Conservation (phyloP, 1,284 basidiomycete species). For the Agroathelia rolfsii region DNA sequence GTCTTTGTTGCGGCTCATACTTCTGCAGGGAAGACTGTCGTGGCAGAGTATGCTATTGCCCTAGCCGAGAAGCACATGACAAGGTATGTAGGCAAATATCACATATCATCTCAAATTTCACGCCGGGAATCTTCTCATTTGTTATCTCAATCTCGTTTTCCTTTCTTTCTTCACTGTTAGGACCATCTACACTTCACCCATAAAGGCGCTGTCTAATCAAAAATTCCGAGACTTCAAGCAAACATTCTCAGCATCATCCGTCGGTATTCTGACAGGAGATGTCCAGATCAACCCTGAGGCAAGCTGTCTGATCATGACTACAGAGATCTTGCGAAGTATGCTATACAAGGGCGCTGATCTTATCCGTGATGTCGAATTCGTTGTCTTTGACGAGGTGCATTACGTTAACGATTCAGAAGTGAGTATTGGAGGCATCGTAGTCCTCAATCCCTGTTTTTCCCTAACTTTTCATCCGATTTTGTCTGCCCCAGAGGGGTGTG, state of each 20-base stretch:
- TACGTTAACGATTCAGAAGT: conserved; percentile 99
- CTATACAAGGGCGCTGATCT: conserved; percentile 97
- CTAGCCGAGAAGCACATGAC: conserved; percentile 98
- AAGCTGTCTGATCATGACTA: conserved; percentile 95
- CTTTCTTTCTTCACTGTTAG: too few species aligned
- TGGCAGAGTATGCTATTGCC: conserved; percentile 97
- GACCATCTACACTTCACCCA: conserved; percentile 97
- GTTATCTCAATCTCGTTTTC: too few species aligned
- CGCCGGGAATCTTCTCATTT: too few species aligned
- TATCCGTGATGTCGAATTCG: conserved; percentile 98
- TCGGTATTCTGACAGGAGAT: conserved; percentile 97
- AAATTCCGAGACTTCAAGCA: conserved; percentile 99
- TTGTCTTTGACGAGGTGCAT: conserved; percentile 99
- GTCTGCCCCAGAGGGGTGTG: conserved; percentile 95
- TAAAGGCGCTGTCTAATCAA: conserved; percentile 98
- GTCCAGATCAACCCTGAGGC: conserved; percentile 99
- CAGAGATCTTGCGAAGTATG: conserved; percentile 99
- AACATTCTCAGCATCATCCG: conserved; percentile 85
- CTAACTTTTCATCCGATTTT: too few species aligned
- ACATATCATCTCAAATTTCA: too few species aligned
- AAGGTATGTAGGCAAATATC: too few species aligned
- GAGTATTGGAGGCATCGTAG: too few species aligned
- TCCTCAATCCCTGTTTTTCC: too few species aligned
- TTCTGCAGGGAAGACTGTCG: conserved; percentile 98
- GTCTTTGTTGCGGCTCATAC: conserved; percentile 99